Evolutionary conservation across 352 stramenopile species (phyloP).

Genomic region (Phytopythium boreale): DNA sequence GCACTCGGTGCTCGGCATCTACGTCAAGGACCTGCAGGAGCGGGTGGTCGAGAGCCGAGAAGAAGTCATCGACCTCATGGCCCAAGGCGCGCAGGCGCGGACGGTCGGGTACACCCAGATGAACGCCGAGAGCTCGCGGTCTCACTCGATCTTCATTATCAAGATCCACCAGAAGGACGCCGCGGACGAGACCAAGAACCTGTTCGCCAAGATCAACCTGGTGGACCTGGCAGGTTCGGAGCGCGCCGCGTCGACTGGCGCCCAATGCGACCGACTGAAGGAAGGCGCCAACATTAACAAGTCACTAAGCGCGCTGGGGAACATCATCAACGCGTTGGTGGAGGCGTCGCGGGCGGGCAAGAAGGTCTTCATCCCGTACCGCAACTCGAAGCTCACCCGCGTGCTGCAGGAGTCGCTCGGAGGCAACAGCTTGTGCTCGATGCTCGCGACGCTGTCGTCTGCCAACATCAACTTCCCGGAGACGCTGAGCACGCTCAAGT

Average conservation of each 20-base stretch:
- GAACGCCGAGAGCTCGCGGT: conserved; percentile 91
- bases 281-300: conserved; percentile 96
- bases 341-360: conserved; percentile 76
- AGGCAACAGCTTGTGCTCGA: conserved; percentile 93
- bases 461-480: conserved; percentile 95
- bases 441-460: conserved; percentile 93
- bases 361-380: conserved; percentile 92
- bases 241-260: conserved; percentile 88
- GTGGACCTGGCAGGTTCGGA: conserved; percentile 93
- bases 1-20: conserved; percentile 93
- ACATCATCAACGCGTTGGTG: conserved; percentile 93
- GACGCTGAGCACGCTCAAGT: conserved; percentile 95
- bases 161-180: conserved; percentile 93
- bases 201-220: conserved; percentile 93
- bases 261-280: conserved; percentile 87
- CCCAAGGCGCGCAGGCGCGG: conserved; percentile 54
- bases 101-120: conserved; percentile 90
- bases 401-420: conserved; percentile 91
- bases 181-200: conserved; percentile 79
- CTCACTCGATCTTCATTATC: conserved; percentile 96
- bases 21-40: conserved; percentile 91
- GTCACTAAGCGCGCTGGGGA: conserved; percentile 88
- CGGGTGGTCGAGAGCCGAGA: conserved; percentile 86
- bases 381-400: conserved; percentile 93
- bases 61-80: conserved; percentile 82